Base-by-base conservation (phyloP, 1,139 yeast genomes). In the Pichia sp. region DNA sequence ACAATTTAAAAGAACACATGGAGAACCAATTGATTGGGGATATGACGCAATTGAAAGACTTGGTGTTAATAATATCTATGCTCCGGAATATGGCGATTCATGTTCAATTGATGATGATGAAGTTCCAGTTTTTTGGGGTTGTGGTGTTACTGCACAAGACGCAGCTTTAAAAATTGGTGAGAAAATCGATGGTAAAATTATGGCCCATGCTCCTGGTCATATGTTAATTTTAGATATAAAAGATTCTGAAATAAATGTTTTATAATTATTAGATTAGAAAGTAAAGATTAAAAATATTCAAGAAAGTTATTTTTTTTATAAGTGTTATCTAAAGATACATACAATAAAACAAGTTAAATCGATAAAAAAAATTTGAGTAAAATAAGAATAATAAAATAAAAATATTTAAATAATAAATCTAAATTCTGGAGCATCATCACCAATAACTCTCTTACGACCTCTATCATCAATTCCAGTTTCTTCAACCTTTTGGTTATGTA, bases 341-440 rank as follows among this genome's bases (percentile, higher is more conserved):
- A 35, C 18, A 25, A 25, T 7, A 35, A 3, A 35, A 7, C 9
- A 34, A 34, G 7, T 25, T 10, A 25, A 35, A 18, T 5, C 7
- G n/a, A n/a, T n/a, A 34, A 5, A 11, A 11, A n/a, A 8, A n/a
- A n/a, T 3, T 3, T 32, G 1, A 5, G 34, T 32, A 5, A 10
- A 32, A 9, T 2, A 10, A 9, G 5, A 2, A 10, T 10, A 5
- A 10, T 32, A 10, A 11, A 7, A 32, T 5, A 32, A n/a, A 32
- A 7, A n/a, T 29, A 10, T 2, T 10, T 39, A 47, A n/a, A 35
- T 44, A 40, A 47, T 31, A 27, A 47, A 47, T 11, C 29, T 18
- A 27, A 47, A 47, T 26, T 47, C 47, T 7, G 50, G 50, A 2
- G 50, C 28, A 37, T 47, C 50, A 30, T 47, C 50, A 41, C 50